Percentiles rank a stretch among this genome's conserved stretches.
Conservation (phyloP, 1,284 basidiomycete genomes). For the Moesziomyces sp. region DNA sequence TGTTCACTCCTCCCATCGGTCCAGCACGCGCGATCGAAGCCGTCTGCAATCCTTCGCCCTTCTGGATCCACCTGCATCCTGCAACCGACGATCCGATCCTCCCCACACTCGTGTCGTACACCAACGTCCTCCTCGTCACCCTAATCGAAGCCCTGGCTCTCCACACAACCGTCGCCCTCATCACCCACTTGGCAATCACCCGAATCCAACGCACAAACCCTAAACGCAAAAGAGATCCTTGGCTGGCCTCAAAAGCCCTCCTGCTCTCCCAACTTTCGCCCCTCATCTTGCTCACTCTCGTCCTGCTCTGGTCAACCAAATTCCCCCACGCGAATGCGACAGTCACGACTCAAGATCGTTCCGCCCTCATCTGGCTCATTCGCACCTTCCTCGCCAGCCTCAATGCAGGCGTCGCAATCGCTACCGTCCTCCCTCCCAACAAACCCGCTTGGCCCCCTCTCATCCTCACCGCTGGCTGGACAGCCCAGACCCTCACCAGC, state of each 20-base stretch:
- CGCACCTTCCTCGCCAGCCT: constrained; percentile 60
- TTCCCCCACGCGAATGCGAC: constrained; percentile 23
- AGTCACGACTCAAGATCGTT: not conserved
- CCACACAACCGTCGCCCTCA: constrained; percentile 6
- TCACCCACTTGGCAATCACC: constrained; percentile 2
- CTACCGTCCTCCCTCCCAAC: constrained; percentile 13
- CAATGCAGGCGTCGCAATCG: constrained; percentile 45
- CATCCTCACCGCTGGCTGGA: constrained; percentile 82
- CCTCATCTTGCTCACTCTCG: constrained; percentile 81
- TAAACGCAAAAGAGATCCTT: not conserved
- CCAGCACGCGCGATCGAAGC: not conserved
- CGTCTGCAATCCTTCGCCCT: constrained; percentile 12
- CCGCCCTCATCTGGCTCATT: constrained; percentile 67
- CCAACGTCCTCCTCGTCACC: constrained; percentile 26
- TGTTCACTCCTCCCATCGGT: constrained; percentile 5
- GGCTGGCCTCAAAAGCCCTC: constrained; percentile 79
- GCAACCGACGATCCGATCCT: constrained; percentile 5
- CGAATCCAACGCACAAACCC: not conserved
- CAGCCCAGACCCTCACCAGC: constrained; percentile 60
- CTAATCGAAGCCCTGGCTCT: constrained; percentile 19
- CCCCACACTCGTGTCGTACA: constrained; percentile 26
- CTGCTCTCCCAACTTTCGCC: constrained; percentile 89
- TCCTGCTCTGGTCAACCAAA: constrained; percentile 80
- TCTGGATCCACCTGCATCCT: not conserved
- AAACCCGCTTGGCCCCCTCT: constrained; percentile 71